Evolutionary conservation across 768 basidiomycete species (phyloP).

Genomic region (Cubamyces sp.): DNA sequence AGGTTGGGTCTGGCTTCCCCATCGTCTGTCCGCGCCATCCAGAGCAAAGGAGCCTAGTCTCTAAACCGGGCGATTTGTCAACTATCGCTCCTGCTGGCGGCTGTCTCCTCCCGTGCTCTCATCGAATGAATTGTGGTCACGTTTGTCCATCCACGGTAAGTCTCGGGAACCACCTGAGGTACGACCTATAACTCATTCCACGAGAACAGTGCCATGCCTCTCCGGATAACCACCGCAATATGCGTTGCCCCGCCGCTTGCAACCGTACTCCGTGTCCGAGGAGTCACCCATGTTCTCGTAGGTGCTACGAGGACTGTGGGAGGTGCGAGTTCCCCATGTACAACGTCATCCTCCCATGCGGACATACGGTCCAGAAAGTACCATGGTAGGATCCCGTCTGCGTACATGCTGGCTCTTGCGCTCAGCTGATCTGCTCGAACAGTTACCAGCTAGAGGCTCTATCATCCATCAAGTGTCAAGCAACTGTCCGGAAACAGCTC

Average conservation of each 20-base stretch:
- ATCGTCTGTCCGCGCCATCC: conserved; percentile 61
- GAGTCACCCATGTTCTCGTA: conserved; percentile 59
- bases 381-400: conserved; percentile 32
- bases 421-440: not conserved
- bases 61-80: conserved; percentile 55
- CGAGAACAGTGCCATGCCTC: conserved; percentile 62
- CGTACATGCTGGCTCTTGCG: not conserved
- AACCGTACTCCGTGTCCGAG: conserved; percentile 52
- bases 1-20: conserved; percentile 57
- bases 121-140: conserved; percentile 62
- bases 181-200: not conserved
- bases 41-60: conserved; percentile 44
- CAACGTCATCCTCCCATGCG: conserved; percentile 58
- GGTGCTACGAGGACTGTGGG: conserved; percentile 58
- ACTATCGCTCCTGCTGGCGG: conserved; percentile 61
- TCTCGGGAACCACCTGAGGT: not conserved
- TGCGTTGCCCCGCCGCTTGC: conserved; percentile 52
- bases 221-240: conserved; percentile 55
- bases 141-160: conserved; percentile 62
- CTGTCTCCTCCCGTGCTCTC: conserved; percentile 60
- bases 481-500: conserved; percentile 32
- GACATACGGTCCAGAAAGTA: conserved; percentile 45
- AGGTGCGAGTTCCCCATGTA: conserved; percentile 52
- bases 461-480: conserved; percentile 30
- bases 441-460: conserved; percentile 34